Evolutionary conservation across 2,329 filamentous ascomycete genomes (phyloP).

Genomic region (Verruconis gallopava): DNA sequence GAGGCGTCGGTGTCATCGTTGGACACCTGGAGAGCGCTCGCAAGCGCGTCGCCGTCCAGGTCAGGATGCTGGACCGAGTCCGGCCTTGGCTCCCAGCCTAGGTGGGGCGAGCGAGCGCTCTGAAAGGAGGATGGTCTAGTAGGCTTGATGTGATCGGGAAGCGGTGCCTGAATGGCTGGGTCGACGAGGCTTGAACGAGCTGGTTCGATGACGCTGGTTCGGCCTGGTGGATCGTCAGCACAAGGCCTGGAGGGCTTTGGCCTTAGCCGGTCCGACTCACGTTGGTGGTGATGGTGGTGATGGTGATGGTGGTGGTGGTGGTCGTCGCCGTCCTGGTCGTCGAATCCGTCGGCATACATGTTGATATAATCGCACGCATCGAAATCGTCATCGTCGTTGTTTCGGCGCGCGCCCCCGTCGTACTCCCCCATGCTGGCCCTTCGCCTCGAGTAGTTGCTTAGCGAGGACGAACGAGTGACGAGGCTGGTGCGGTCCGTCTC

Average conservation of each 20-base stretch:
- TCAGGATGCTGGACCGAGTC: neutral
- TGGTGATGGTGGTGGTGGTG: too few relatives aligned
- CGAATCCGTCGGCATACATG: constrained; percentile 47
- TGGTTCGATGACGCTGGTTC: neutral
- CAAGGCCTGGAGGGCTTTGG: too few relatives aligned
- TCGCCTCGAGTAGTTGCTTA: constrained; percentile 39
- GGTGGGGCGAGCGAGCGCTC: neutral
- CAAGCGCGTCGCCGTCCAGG: neutral
- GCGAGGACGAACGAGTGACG: constrained; percentile 64
- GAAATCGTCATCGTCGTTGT: constrained; percentile 35
- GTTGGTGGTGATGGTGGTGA: too few relatives aligned
- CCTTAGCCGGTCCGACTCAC: too few relatives aligned
- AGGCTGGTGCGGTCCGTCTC: constrained; percentile 77
- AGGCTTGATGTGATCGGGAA: neutral
- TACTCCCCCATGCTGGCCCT: constrained; percentile 14
- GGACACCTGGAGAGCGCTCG: too few relatives aligned
- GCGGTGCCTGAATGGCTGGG: neutral
- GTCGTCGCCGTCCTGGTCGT: constrained; percentile 28
- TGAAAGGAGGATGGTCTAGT: neutral
- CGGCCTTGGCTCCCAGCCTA: neutral
- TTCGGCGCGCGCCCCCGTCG: too few relatives aligned
- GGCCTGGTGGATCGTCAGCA: too few relatives aligned
- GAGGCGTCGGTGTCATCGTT: neutral
- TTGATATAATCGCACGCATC: constrained; percentile 49
- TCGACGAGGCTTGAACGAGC: neutral